Evolutionary conservation across 106 monocot genomes (phyloP).

Genomic region (Phalaenopsis aphrodite): DNA sequence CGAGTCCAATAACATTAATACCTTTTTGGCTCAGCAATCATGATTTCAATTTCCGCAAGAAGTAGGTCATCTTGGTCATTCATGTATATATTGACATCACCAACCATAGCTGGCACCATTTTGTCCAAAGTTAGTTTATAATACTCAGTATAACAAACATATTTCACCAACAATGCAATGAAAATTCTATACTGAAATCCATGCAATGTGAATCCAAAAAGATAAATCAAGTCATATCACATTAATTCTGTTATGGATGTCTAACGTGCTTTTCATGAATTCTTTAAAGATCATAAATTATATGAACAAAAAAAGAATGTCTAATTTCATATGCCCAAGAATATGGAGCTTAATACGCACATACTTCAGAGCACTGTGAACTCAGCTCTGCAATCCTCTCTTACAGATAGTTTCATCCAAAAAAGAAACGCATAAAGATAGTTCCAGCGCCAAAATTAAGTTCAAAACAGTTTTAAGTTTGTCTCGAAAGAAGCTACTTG

Average conservation of each 20-base stretch:
- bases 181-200: not conserved
- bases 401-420: too few relatives aligned
- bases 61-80: conserved; percentile 68
- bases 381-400: too few relatives aligned
- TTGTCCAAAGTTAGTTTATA: not conserved
- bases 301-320: not conserved
- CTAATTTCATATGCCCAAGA: not conserved
- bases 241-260: too few relatives aligned
- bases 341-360: not conserved
- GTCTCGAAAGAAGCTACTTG: too few relatives aligned
- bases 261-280: not conserved
- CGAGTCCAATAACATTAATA: conserved; percentile 1
- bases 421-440: too few relatives aligned
- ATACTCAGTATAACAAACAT: not conserved
- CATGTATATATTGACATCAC: conserved; percentile 97
- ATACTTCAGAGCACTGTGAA: too few relatives aligned
- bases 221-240: too few relatives aligned
- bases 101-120: conserved; percentile 71
- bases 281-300: not conserved
- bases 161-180: not conserved
- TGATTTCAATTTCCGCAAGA: conserved; percentile 82
- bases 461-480: too few relatives aligned
- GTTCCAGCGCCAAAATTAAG: too few relatives aligned
- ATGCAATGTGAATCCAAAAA: not conserved
- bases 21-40: conserved; percentile 92